Evolutionary conservation across 768 basidiomycete genomes (phyloP).

Genomic region (Rhizopogon salebrosus): DNA sequence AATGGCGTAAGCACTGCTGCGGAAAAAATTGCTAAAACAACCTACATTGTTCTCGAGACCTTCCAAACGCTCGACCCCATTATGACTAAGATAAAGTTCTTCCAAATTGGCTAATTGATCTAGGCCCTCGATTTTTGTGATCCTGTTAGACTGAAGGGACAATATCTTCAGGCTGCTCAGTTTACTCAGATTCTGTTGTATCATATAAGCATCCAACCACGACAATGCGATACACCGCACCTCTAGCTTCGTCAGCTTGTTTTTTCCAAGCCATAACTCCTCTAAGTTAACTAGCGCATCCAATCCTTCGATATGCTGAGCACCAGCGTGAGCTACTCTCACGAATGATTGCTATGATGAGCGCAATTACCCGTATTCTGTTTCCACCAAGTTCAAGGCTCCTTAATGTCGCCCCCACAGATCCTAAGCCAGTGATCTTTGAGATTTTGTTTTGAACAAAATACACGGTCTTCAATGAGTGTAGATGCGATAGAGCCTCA

Average conservation of each 20-base stretch:
- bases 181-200: constrained; percentile 55
- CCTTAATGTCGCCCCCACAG: constrained; percentile 49
- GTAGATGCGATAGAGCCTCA: constrained; percentile 51
- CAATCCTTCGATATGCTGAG: constrained; percentile 84
- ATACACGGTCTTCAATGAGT: constrained; percentile 71
- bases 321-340: neutral
- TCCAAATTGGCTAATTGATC: constrained; percentile 70
- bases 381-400: constrained; percentile 95
- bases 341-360: neutral
- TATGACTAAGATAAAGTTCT: constrained; percentile 92
- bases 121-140: constrained; percentile 81
- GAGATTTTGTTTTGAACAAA: constrained; percentile 96
- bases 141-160: constrained; percentile 90
- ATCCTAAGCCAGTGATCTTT: constrained; percentile 63
- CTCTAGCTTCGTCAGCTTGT: constrained; percentile 88
- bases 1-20: neutral
- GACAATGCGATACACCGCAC: constrained; percentile 31
- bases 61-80: constrained; percentile 79
- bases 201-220: neutral
- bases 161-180: constrained; percentile 78
- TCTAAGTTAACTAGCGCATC: constrained; percentile 78
- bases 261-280: constrained; percentile 97
- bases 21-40: neutral
- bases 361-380: constrained; percentile 66
- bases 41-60: constrained; percentile 82